Base-by-base conservation (phyloP, 768 basidiomycete genomes). In the Mycena vulgaris region DNA sequence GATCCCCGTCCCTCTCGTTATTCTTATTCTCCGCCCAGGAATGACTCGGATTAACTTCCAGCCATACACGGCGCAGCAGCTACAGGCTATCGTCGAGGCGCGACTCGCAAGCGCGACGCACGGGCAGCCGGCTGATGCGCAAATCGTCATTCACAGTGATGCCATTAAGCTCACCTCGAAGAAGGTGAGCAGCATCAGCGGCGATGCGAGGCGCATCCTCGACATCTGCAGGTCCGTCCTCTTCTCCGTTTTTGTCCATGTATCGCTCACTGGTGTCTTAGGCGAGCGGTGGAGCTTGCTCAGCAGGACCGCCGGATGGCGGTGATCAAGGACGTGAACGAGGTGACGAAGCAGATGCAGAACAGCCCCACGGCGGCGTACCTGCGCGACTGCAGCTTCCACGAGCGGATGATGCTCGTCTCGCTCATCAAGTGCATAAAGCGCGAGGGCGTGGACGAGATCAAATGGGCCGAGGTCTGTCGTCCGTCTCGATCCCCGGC, bases 41-140 rank as follows among this genome's bases (percentile, higher is more conserved):
- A 95, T 96, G 92, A 89, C 91, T 30, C 89, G 95, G 37, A 96
- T 96, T 73, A 95, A 96, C 74, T 99, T 99, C 82, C 89, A 93
- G 75, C 93, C 98, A 7, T 99, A 98, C 77, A 92, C 84, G 31
- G 92, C 88, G 37, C 79, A 81, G 5, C 95, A 95, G 76, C 88
- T 99, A 2, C 89, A 92, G 73, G 87, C 92, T 73, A 99, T 99
- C 64, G 93, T 98, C 7, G 88, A 90, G n/a, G 90, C 95, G 0
- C 89, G 98, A 6, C 81, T 99, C 61, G 84, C 84, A 5, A 88
- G 87, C 35, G 89, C 90, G 3, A 84, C 81, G 60, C 85, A 87
- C 69, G 84, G 86, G 47, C 76, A 91, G 27, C 82, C 87, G 13
- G 77, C 85, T 13, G 82, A 84, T 13, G 82, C 86, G 42, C 78